Percentiles rank a stretch among this genome's conserved stretches.
phyloP scores from a whole-genome alignment of 345 rosid genomes.

The Rhizophora mangle region DNA sequence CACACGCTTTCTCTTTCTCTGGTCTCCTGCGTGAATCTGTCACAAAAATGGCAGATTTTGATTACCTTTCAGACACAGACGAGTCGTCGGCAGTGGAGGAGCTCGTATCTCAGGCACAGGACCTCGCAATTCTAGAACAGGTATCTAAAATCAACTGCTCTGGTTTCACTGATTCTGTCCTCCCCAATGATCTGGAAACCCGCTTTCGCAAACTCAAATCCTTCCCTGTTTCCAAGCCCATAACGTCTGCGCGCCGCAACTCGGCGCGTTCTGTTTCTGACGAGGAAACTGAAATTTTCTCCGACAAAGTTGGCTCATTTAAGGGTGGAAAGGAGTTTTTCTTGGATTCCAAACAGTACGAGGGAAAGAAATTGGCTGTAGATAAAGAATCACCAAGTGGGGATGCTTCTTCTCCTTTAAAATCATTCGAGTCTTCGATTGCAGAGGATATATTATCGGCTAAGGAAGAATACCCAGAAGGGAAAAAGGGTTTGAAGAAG shows the following conservation, averaged over 20 bases:
- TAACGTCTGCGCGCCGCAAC: background rate
- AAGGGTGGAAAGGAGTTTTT: slow-evolving; percentile 1
- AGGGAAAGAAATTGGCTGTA: slow-evolving; percentile 14
- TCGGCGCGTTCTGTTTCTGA: background rate
- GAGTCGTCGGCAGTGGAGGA: slow-evolving; percentile 78
- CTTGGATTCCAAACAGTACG: slow-evolving; percentile 18
- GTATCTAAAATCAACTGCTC: slow-evolving; percentile 73
- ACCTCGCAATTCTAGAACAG: slow-evolving; percentile 69
- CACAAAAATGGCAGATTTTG: slow-evolving; percentile 55
- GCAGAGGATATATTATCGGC: slow-evolving; percentile 16
- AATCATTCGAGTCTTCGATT: slow-evolving; percentile 13
- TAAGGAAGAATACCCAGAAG: slow-evolving; percentile 16
- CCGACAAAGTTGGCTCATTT: background rate
- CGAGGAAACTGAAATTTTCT: slow-evolving; percentile 1
- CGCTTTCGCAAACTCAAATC: slow-evolving; percentile 81
- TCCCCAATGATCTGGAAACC: slow-evolving; percentile 65
- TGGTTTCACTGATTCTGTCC: slow-evolving; percentile 44
- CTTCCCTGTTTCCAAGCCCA: slow-evolving; percentile 39
- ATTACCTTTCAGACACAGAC: slow-evolving; percentile 65
- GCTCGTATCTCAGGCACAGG: slow-evolving; percentile 59
- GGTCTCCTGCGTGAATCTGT: background rate
- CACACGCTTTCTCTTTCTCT: background rate
- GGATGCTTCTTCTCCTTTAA: slow-evolving; percentile 12
- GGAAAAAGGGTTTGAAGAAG: slow-evolving; percentile 23
- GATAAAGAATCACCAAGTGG: slow-evolving; percentile 13